Evolutionary conservation across 371 early-diverging fungal species (phyloP).

Genomic region (Mucor sp.): DNA sequence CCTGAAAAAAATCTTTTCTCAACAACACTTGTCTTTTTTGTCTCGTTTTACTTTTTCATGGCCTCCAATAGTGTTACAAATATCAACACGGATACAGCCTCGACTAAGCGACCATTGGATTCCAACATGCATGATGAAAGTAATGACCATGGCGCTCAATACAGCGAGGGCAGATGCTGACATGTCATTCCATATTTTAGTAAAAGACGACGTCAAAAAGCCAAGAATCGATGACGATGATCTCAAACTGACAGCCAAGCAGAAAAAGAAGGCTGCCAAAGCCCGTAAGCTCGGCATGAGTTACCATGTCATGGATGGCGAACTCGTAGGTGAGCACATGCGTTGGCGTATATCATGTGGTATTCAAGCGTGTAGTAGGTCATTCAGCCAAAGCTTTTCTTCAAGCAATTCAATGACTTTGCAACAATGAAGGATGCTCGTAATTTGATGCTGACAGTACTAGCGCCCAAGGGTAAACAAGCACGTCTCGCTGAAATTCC

Average conservation of each 20-base stretch:
- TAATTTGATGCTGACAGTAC: slow-evolving; percentile 13
- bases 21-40: too few relatives aligned
- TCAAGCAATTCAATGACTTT: slow-evolving; percentile 20
- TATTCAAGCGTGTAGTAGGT: slow-evolving; percentile 6
- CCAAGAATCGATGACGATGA: neutral
- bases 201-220: slow-evolving; percentile 4
- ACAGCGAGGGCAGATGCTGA: neutral
- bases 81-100: neutral
- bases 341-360: neutral
- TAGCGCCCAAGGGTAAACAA: slow-evolving; percentile 19
- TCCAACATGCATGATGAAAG: neutral
- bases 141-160: neutral
- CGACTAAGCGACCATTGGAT: neutral
- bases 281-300: slow-evolving; percentile 22
- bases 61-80: neutral
- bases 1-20: too few relatives aligned
- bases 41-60: neutral
- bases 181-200: neutral
- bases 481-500: slow-evolving; percentile 19
- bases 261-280: slow-evolving; percentile 21
- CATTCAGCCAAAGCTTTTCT: slow-evolving; percentile 22
- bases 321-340: slow-evolving; percentile 10
- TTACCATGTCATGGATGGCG: slow-evolving; percentile 7
- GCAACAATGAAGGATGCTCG: slow-evolving; percentile 29
- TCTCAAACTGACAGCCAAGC: slow-evolving; percentile 16